Evolutionary conservation across 2,329 filamentous ascomycete genomes (phyloP).

Genomic region (Colletotrichum magnum): DNA sequence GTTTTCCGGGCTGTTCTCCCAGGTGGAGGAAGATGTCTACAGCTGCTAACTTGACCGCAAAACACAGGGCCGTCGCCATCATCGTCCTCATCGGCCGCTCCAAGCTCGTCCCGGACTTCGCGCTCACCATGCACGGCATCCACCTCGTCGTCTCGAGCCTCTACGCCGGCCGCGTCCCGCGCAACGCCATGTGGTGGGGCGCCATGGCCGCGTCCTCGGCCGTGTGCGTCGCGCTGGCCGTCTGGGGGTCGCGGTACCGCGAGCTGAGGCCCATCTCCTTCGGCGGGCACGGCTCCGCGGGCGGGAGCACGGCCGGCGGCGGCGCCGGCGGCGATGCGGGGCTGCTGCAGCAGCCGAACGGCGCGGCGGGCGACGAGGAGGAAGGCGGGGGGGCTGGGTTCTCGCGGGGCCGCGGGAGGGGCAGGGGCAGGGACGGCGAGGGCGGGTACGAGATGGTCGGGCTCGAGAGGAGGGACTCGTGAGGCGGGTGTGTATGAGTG

Average conservation of each 20-base stretch:
- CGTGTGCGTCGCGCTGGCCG: constrained; percentile 73
- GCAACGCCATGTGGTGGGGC: constrained; percentile 89
- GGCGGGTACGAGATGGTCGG: constrained; percentile 78
- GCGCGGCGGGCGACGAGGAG: constrained; percentile 48
- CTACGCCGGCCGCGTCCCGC: constrained; percentile 83
- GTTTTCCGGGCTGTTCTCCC: background rate
- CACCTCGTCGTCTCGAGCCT: constrained; percentile 84
- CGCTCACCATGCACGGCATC: constrained; percentile 87
- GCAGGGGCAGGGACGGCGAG: constrained; percentile 66
- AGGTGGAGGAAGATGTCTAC: background rate
- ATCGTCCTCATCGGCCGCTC: constrained; percentile 87
- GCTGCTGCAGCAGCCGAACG: constrained; percentile 40
- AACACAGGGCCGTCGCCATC: constrained; percentile 81
- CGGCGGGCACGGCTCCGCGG: constrained; percentile 67
- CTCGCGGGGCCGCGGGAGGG: constrained; percentile 64
- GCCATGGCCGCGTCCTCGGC: constrained; percentile 64
- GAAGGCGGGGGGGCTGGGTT: constrained; percentile 66
- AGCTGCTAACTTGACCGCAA: no score
- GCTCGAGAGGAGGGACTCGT: constrained; percentile 54
- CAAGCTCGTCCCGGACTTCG: constrained; percentile 96
- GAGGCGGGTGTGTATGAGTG: background rate
- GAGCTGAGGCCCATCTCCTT: constrained; percentile 93
- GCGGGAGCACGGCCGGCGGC: constrained; percentile 43
- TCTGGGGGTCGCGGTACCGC: constrained; percentile 93
- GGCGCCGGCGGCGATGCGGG: constrained; percentile 38